Evolutionary conservation across 768 basidiomycete genomes (phyloP), one percentile per base, ranked within the genome.

Genomic region (Hysterangium stoloniferum): DNA sequence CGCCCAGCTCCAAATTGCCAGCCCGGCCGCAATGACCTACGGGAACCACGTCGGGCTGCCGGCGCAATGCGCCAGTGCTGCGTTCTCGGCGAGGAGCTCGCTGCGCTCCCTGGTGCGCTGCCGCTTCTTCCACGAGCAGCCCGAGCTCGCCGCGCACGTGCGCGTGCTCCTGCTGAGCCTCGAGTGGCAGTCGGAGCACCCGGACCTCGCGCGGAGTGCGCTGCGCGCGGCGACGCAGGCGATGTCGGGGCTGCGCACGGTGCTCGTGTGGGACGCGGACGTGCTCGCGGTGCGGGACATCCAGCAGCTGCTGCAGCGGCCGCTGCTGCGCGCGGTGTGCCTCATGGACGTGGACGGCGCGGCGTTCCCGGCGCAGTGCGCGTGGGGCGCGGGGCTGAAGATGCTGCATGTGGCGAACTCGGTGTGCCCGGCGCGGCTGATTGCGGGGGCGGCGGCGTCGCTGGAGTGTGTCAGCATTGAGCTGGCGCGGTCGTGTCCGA

Each of bases 291-390:
- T 41, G 6, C 24, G 32, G 28, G 49, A 41, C n/a, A 51, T 51
- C 19, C 9, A 29, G 6, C 27, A 28, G 8, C 31, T 51, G 22
- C 40, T 40, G 4, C 49, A 42, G 20, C 15, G 25, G 17, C 49
- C 36, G 12, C 49, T 51, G 19, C 19, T 51, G 1, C 37, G 41
- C 29, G 49, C 41, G 27, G 20, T 51, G 4, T 32, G 49, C 22
- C 38, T 51, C 25, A 51, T 40, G 25, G 49, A 51, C 28, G 49
- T 51, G 17, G 49, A 51, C 25, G 49, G 49, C 38, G 9, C 49
- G 17, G 49, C 40, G 5, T 51, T 51, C 31, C 38, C 48, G n/a
- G 33, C 48, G n/a, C 19, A 49, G 24, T 17, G 35, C 17, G 24
- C 27, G 22, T 42, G 17, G 7, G 27, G 41, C 29, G 11, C 49